Evolutionary conservation across 129 eudicot species (phyloP), one percentile per base, ranked within the genome.

Genomic region (Tagetes erecta): DNA sequence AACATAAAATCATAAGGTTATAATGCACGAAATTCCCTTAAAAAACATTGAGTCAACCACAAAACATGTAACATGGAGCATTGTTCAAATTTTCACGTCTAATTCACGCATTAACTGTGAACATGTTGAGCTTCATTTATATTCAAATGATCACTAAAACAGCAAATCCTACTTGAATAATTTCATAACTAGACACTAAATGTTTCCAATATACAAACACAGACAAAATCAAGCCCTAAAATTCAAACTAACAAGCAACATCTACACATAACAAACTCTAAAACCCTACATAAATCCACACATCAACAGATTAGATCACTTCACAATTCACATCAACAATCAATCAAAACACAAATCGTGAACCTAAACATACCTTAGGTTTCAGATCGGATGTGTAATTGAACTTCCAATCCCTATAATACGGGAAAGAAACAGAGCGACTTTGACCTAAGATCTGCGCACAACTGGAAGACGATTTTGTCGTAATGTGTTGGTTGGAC

Each of bases 361-460:
- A 13, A 4, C 0, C 12, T 3, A 20, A 39, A 66, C 14, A 12
- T 37, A 81, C 85, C 85, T 81, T 81, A 53, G 85, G 85, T 5
- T 81, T 81, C 35, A 76, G 84, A 76, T 76, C 81, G 49, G 81
- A 56, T 8, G 45, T 41, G 47, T 64, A 53, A 72, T 65, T 30
- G 35, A 81, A 81, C 2, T 76, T 81, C 85, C 85, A 81, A 71
- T 76, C 81, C 52, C 85, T 72, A 71, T 42, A 81, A 57, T 81
- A 81, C 0, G 85, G 85, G 38, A 81, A 81, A 3, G 85, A 76
- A 13, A 42, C 12, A 3, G 81, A 70, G 12, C 78, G 77, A 52
- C 78, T 81, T 51, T 71, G 81, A 13, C 78, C 78, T 33, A 81
- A 77, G 6, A 81, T 80, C 77, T 81, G 81, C 52, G 78, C 85